Evolutionary conservation across 495 filamentous ascomycete species (phyloP), one percentile per base, ranked within the genome.

Genomic region (Talaromyces proteolyticus): DNA sequence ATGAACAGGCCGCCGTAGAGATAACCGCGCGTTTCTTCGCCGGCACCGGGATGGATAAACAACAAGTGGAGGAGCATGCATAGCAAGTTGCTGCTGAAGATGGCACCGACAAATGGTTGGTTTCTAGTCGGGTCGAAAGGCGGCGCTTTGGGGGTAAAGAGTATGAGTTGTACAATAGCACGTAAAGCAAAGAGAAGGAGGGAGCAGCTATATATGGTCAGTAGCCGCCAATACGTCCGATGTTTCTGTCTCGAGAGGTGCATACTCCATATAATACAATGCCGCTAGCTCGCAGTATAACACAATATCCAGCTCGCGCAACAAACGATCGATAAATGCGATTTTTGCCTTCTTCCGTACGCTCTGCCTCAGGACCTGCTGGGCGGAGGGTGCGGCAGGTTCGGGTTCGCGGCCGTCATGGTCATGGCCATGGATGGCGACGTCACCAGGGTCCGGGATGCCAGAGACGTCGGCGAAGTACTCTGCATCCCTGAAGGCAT

Each of bases 251-350:
- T n/a, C n/a, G 20, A 29, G 22, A 29, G 17, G 36, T 7, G 39
- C 86, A 56, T 70, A 95, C 91, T 96, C 91, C 80, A 94, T 85
- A 64, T 93, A 94, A 69, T 96, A 96, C 50, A 95, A 57, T 37
- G 84, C 78, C 36, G 86, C 87, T 25, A 94, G 72, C 70, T 95
- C 80, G 51, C 83, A 83, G 61, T 89, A 91, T 24, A 91, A 80
- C n/a, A 91, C 51, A 55, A 85, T 84, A 66, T 96, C 90, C 42
- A 95, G 70, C 58, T 81, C 84, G 50, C 79, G 76, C 57, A 88
- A 75, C 25, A 94, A 66, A 44, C 84, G 73, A 56, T 81, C 83
- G 50, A 93, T 76, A 60, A 87, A 82, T 47, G 82, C 72, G 29
- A 73, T 70, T 54, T 71, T 73, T 18, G 65, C 63, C 2, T 64